A percentile compares a stretch with the other conserved stretches of the same genome.
Evolutionary conservation across 306 rosid species (phyloP).

Genomic region (Albizia julibrissin): DNA sequence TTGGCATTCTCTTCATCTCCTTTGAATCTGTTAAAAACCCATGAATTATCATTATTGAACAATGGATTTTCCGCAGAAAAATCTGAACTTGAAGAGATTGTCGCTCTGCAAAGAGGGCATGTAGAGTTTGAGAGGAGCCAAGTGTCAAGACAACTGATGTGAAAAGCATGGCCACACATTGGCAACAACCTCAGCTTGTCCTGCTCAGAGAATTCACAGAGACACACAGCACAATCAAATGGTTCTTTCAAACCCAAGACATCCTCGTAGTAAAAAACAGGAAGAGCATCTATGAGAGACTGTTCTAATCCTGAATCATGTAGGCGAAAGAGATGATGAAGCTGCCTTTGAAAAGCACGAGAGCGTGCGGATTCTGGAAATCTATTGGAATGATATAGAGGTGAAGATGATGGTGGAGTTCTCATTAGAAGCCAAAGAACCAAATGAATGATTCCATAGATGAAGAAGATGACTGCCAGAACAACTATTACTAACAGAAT

Average conservation of each 20-base stretch:
- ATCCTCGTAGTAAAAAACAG: slow-evolving; percentile 67
- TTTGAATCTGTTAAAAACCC: slow-evolving; percentile 31
- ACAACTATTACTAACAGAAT: slow-evolving; percentile 65
- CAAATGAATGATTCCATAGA: slow-evolving; percentile 64
- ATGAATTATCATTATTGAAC: slow-evolving; percentile 32
- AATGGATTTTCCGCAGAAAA: slow-evolving; percentile 41
- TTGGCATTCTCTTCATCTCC: slow-evolving; percentile 41
- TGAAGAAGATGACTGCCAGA: slow-evolving; percentile 70
- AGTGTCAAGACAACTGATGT: slow-evolving; percentile 73
- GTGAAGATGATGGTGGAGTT: slow-evolving; percentile 50
- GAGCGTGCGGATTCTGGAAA: slow-evolving; percentile 50
- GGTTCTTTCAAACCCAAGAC: slow-evolving; percentile 69
- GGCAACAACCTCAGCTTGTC: slow-evolving; percentile 86
- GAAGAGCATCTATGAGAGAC: slow-evolving; percentile 64
- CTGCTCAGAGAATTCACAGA: slow-evolving; percentile 58
- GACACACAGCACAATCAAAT: slow-evolving; percentile 86
- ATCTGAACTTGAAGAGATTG: slow-evolving; percentile 37
- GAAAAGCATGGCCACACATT: slow-evolving; percentile 82
- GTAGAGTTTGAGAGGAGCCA: slow-evolving; percentile 91
- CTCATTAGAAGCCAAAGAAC: slow-evolving; percentile 61
- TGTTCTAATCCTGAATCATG: slow-evolving; percentile 88
- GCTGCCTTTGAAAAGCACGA: slow-evolving; percentile 72
- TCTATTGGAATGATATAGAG: slow-evolving; percentile 55
- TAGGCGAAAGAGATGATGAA: slow-evolving; percentile 74
- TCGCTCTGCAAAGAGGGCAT: slow-evolving; percentile 85